phyloP scores from a whole-genome alignment of 148 eudicot species.

The Spergularia bocconei region DNA sequence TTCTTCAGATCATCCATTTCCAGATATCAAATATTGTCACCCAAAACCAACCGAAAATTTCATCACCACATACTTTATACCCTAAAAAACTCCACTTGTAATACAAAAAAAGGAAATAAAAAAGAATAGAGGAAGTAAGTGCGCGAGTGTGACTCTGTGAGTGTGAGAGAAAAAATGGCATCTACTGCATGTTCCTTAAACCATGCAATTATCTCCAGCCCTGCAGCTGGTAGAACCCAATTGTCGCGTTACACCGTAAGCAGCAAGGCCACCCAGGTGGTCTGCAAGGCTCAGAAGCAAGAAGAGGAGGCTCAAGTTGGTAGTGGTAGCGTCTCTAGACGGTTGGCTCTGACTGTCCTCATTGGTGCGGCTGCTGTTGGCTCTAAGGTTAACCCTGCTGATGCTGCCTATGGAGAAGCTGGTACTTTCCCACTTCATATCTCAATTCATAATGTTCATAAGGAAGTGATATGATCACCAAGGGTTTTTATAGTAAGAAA shows the following conservation, averaged over 20 bases:
- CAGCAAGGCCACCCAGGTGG: constrained; percentile 44
- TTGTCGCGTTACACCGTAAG: constrained; percentile 32
- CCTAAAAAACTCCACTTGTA: background rate
- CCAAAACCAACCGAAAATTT: constrained; percentile 28
- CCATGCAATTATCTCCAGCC: constrained; percentile 60
- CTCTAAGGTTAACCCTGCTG: constrained; percentile 89
- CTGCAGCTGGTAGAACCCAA: constrained; percentile 33
- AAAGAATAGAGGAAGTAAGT: background rate
- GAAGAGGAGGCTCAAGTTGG: constrained; percentile 10
- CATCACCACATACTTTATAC: constrained; percentile 23
- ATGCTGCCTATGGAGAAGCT: constrained; percentile 96
- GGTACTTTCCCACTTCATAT: constrained; percentile 38
- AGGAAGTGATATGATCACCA: too few relatives aligned
- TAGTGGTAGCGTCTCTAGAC: constrained; percentile 43
- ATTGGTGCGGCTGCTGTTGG: constrained; percentile 89
- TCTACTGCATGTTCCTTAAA: constrained; percentile 86
- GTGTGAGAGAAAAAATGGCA: constrained; percentile 47
- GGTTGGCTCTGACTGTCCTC: constrained; percentile 77
- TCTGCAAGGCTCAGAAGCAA: constrained; percentile 76
- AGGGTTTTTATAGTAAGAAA: background rate
- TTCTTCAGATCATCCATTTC: constrained; percentile 45
- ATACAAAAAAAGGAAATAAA: background rate
- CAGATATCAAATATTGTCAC: constrained; percentile 11
- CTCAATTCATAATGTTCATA: background rate
- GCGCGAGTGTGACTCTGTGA: background rate